Percentiles rank a stretch among this genome's conserved stretches.
Evolutionary conservation across 2,329 filamentous ascomycete species (phyloP).

Genomic region (Sclerotinia trifoliorum): DNA sequence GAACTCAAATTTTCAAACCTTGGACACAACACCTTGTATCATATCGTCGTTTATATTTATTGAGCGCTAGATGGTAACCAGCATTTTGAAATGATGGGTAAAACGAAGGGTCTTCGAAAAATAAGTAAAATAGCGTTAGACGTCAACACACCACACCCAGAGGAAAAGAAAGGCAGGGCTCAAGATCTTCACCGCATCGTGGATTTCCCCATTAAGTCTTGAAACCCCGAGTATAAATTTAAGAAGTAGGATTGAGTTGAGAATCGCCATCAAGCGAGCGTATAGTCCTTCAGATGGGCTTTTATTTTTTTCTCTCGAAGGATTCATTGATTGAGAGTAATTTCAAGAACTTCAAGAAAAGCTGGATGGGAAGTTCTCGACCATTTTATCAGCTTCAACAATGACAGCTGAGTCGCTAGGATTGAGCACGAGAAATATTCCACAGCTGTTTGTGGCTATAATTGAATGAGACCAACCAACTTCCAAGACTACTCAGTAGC

Average conservation of each 20-base stretch:
- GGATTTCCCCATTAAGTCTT: not conserved
- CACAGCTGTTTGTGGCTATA: not conserved
- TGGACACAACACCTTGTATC: not conserved
- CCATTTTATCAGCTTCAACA: not conserved
- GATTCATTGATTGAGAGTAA: slow-evolving; percentile 3
- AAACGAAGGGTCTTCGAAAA: not conserved
- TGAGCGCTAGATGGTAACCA: not conserved
- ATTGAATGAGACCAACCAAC: not conserved
- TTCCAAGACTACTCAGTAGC: not conserved
- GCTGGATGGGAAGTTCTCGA: not conserved
- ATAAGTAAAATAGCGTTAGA: not conserved
- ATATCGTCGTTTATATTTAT: not conserved
- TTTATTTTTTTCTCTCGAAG: not conserved
- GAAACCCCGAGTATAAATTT: not conserved
- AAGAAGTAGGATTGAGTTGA: not conserved
- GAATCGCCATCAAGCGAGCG: not conserved
- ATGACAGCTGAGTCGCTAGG: not conserved
- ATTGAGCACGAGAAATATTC: not conserved
- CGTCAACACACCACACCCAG: not conserved
- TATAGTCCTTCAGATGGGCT: too few species aligned
- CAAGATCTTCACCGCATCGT: not conserved
- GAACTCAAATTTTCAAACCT: not conserved
- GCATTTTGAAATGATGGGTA: not conserved
- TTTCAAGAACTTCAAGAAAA: not conserved
- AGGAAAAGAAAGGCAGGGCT: not conserved